Percentiles rank a stretch among this genome's conserved stretches.
Evolutionary conservation across 2,329 filamentous ascomycete species (phyloP).

Genomic region (Mycogone perniciosa): DNA sequence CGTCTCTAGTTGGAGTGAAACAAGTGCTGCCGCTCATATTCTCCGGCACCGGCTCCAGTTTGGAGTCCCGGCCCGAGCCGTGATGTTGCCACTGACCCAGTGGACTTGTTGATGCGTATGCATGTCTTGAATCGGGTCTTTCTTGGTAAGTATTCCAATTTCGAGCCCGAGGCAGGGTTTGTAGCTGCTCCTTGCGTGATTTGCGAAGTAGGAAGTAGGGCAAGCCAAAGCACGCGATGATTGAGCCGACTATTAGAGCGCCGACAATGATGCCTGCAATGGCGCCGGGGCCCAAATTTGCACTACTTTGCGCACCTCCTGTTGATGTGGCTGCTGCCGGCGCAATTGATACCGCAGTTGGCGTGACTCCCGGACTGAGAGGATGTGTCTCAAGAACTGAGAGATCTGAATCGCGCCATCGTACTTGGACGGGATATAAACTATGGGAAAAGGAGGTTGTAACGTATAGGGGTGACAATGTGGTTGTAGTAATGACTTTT

Average conservation of each 20-base stretch:
- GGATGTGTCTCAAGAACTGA: not conserved
- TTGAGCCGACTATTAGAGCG: not conserved
- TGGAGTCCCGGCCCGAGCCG: not conserved
- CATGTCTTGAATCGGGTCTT: too few species aligned
- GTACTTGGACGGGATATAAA: not conserved
- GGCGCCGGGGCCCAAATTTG: not conserved
- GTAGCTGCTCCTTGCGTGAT: not conserved
- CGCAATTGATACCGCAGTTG: not conserved
- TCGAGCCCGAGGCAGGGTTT: not conserved
- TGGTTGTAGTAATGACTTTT: not conserved
- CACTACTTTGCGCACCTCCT: not conserved
- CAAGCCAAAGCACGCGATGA: not conserved
- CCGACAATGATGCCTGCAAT: not conserved
- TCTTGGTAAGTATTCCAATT: too few species aligned
- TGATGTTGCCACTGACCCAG: not conserved
- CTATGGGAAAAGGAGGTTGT: not conserved
- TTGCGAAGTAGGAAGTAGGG: not conserved
- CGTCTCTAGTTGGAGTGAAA: not conserved
- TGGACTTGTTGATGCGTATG: too few species aligned
- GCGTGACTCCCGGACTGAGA: not conserved
- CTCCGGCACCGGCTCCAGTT: not conserved
- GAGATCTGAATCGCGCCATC: not conserved
- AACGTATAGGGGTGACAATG: not conserved
- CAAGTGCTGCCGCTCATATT: not conserved
- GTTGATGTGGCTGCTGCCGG: not conserved